Conservation (phyloP, 2,329 filamentous ascomycete genomes). For the Alternaria sp. region DNA sequence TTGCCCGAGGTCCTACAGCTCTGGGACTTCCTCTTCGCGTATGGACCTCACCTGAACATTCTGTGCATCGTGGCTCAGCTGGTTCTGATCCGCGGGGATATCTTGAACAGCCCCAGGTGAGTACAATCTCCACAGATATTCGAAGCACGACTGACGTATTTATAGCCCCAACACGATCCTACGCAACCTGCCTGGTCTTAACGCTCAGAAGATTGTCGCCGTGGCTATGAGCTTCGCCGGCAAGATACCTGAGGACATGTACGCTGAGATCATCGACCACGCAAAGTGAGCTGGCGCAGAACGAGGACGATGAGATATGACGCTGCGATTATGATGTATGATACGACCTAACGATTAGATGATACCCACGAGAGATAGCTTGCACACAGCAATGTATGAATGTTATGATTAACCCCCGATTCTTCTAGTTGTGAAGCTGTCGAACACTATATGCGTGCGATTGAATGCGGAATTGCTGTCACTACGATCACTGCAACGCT, state of each 20-base stretch:
- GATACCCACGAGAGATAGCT: conserved; percentile 5
- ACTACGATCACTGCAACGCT: neutral
- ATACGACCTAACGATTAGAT: conserved; percentile 12
- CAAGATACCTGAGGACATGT: conserved; percentile 89
- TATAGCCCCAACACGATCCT: conserved; percentile 87
- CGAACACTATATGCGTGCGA: neutral
- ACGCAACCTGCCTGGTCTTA: conserved; percentile 82
- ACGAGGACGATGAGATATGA: neutral
- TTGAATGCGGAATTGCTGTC: neutral
- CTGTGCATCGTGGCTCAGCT: conserved; percentile 96
- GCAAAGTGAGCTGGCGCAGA: conserved; percentile 64
- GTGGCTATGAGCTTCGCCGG: conserved; percentile 85
- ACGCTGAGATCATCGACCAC: conserved; percentile 86
- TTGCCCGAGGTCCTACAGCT: conserved; percentile 89
- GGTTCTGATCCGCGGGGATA: conserved; percentile 82
- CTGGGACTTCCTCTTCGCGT: conserved; percentile 98
- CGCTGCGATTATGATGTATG: conserved; percentile 12
- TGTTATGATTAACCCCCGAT: neutral
- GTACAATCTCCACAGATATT: conserved; percentile 17
- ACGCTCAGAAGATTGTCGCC: conserved; percentile 82
- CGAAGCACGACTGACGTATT: conserved; percentile 22
- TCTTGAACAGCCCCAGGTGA: conserved; percentile 84
- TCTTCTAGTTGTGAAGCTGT: neutral
- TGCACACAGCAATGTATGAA: neutral
- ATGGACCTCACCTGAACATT: conserved; percentile 92